These are phyloP conservation scores for Nemania abortiva DNA, from an alignment of 2,329 filamentous ascomycete species.

Conservation along the genomic window DNA sequence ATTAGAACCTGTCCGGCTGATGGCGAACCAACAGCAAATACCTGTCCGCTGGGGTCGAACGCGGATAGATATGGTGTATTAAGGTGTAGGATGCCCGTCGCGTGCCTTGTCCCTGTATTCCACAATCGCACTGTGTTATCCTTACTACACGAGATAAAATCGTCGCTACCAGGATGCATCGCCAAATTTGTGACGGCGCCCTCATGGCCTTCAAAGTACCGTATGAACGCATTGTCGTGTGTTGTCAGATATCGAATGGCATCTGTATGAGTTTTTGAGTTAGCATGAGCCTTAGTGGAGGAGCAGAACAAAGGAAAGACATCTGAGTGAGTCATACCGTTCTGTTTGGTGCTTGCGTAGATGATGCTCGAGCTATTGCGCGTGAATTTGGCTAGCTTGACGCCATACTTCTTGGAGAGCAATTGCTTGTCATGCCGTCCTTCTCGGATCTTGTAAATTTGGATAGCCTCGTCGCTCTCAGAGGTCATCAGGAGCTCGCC, in stretches of 20 bases:
- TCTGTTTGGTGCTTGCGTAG: slow-evolving; percentile 95
- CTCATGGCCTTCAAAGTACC: slow-evolving; percentile 94
- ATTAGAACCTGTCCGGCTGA: slow-evolving; percentile 83
- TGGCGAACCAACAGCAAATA: slow-evolving; percentile 90
- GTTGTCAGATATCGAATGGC: slow-evolving; percentile 88
- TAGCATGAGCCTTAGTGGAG: not conserved
- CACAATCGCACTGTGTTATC: slow-evolving; percentile 94
- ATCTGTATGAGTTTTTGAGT: slow-evolving; percentile 61
- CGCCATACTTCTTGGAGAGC: slow-evolving; percentile 96
- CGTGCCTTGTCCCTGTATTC: slow-evolving; percentile 85
- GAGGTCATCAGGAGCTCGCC: slow-evolving; percentile 93
- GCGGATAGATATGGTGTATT: slow-evolving; percentile 84
- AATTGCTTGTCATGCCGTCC: slow-evolving; percentile 90
- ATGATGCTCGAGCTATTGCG: slow-evolving; percentile 92
- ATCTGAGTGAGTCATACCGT: slow-evolving; percentile 69
- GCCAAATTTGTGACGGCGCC: slow-evolving; percentile 84
- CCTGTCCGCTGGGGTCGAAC: slow-evolving; percentile 91
- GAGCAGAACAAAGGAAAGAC: not conserved
- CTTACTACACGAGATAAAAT: slow-evolving; percentile 90
- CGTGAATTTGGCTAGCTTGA: slow-evolving; percentile 92
- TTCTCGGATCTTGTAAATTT: slow-evolving; percentile 93
- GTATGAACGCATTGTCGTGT: slow-evolving; percentile 95
- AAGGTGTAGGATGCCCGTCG: slow-evolving; percentile 83
- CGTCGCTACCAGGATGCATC: slow-evolving; percentile 87
- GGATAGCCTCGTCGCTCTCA: slow-evolving; percentile 93